Evolutionary conservation across 2,329 filamentous ascomycete species (phyloP).

Genomic region (Arachnopeziza araneosa): DNA sequence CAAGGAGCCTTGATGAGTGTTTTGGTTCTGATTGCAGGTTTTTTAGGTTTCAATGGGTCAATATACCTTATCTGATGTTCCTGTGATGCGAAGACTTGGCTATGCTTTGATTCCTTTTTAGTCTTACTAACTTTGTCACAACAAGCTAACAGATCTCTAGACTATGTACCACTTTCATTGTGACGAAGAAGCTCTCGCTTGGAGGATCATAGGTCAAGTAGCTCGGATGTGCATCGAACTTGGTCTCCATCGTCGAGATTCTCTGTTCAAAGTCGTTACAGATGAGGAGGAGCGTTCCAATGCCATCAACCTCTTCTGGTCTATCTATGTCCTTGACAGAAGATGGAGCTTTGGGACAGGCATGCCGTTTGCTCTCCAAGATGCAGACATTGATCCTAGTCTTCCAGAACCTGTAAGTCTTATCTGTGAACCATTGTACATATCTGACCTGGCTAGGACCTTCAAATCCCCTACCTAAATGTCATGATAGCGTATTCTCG

Average conservation of each 20-base stretch:
- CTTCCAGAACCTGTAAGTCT: constrained; percentile 70
- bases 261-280: constrained; percentile 59
- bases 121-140: no score
- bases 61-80: no score
- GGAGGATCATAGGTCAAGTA: constrained; percentile 80
- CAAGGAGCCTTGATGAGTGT: no score
- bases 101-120: no score
- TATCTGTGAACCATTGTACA: constrained; percentile 14
- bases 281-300: constrained; percentile 63
- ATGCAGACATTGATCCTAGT: constrained; percentile 76
- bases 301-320: constrained; percentile 76
- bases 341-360: constrained; percentile 89
- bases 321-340: constrained; percentile 77
- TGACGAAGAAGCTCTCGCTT: constrained; percentile 80
- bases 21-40: no score
- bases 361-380: constrained; percentile 78
- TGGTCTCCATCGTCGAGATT: constrained; percentile 75
- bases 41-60: no score
- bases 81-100: no score
- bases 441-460: constrained; percentile 19
- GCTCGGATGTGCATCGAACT: constrained; percentile 74
- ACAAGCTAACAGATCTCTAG: constrained; percentile 41
- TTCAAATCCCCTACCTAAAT: constrained; percentile 58
- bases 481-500: constrained; percentile 82
- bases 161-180: constrained; percentile 77